A percentile compares a stretch with the other conserved stretches of the same genome.
These are phyloP conservation scores for Botryotinia convoluta DNA, from an alignment of 2,329 filamentous ascomycete genomes.

Conservation along the genomic window DNA sequence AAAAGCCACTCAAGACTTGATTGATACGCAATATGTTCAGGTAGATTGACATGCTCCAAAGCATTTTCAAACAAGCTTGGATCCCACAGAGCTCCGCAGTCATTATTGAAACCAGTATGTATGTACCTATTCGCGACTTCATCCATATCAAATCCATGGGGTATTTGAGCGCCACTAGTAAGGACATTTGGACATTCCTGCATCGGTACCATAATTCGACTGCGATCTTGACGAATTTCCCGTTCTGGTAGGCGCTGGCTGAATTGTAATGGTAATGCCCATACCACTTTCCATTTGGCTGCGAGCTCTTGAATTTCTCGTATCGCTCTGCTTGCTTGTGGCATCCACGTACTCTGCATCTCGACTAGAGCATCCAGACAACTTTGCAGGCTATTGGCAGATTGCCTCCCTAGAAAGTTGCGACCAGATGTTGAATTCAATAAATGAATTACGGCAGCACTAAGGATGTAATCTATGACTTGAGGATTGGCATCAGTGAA, in stretches of 20 bases:
- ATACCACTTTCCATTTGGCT: background rate
- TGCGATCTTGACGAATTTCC: background rate
- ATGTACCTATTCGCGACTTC: background rate
- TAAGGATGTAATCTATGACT: conserved; percentile 1
- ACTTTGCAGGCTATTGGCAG: background rate
- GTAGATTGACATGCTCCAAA: conserved; percentile 1
- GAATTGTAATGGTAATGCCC: background rate
- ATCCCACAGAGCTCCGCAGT: background rate
- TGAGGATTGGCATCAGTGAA: background rate
- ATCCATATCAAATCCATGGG: too few species aligned
- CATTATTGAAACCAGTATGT: background rate
- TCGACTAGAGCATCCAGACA: background rate
- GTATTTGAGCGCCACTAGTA: background rate
- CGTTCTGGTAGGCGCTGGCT: background rate
- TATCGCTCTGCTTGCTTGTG: conserved; percentile 4
- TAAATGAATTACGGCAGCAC: background rate
- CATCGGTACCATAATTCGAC: background rate
- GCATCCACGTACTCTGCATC: background rate
- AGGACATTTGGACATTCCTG: too few species aligned
- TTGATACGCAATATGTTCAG: background rate
- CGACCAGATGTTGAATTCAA: background rate
- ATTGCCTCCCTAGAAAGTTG: conserved; percentile 4
- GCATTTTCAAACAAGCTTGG: conserved; percentile 5
- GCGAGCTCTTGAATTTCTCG: conserved; percentile 6
- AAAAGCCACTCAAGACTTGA: conserved; percentile 12